phyloP scores from a whole-genome alignment of 345 rosid genomes.

The Salix arbutifolia region DNA sequence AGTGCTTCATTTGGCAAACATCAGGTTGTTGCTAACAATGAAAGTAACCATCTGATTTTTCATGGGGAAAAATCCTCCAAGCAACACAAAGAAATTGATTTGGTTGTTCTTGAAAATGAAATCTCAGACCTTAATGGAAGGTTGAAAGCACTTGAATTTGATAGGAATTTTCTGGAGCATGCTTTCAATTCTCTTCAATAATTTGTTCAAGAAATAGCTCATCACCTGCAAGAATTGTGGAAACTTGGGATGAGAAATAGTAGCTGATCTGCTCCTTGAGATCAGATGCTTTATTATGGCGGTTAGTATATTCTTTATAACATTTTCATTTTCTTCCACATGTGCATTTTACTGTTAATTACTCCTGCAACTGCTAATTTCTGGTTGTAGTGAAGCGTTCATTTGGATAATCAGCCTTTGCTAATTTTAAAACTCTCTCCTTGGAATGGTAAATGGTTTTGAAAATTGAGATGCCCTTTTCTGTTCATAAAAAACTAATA shows the following conservation, averaged over 20 bases:
- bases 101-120: slow-evolving; percentile 38
- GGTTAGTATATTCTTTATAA: slow-evolving; percentile 1
- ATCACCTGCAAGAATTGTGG: slow-evolving; percentile 39
- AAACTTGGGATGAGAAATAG: slow-evolving; percentile 23
- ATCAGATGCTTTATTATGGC: background rate
- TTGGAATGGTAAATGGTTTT: no score
- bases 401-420: no score
- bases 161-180: slow-evolving; percentile 37
- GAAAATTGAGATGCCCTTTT: no score
- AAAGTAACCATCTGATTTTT: slow-evolving; percentile 1
- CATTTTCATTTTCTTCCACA: background rate
- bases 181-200: slow-evolving; percentile 37
- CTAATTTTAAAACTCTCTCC: no score
- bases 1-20: slow-evolving; percentile 6
- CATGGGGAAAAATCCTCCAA: slow-evolving; percentile 1
- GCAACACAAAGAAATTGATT: slow-evolving; percentile 16
- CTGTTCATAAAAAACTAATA: no score
- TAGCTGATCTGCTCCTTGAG: slow-evolving; percentile 18
- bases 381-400: no score
- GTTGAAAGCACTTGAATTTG: slow-evolving; percentile 48
- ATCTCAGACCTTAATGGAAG: slow-evolving; percentile 43
- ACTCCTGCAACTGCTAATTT: background rate
- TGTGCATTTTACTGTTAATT: background rate
- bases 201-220: slow-evolving; percentile 44
- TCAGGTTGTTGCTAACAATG: background rate